Percentiles rank a stretch among this genome's conserved stretches.
Conservation (phyloP, 176 grass and related monocot species). For the Neostapfia colusana region DNA sequence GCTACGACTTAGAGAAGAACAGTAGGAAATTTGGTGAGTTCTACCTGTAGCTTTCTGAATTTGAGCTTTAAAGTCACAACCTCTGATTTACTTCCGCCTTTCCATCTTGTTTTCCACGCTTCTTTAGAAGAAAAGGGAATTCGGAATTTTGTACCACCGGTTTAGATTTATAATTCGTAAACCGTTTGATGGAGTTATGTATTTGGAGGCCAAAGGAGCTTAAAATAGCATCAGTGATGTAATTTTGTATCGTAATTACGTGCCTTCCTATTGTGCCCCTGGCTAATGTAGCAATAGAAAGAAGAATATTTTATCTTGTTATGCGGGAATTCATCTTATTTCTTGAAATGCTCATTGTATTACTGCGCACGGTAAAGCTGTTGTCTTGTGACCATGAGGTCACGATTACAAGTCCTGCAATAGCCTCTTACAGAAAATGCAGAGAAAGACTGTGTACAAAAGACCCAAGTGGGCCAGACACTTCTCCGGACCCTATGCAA, state of each 20-base stretch:
- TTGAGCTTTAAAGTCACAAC: background rate
- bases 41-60: constrained; percentile 17
- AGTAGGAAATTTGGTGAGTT: constrained; percentile 30
- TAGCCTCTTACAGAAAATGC: no score
- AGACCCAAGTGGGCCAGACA: no score
- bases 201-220: constrained; percentile 29
- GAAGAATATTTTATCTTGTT: constrained; percentile 27
- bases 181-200: background rate
- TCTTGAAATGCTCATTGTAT: background rate
- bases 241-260: constrained; percentile 1
- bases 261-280: background rate
- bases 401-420: no score
- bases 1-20: constrained; percentile 17
- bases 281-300: constrained; percentile 21
- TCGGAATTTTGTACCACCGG: constrained; percentile 1
- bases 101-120: constrained; percentile 3
- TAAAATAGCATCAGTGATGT: constrained; percentile 18
- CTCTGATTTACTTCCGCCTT: background rate
- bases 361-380: background rate
- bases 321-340: background rate
- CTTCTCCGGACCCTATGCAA: no score
- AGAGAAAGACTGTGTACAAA: no score
- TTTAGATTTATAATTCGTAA: background rate
- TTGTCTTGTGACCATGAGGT: no score
- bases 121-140: background rate